A percentile compares a stretch with the other conserved stretches of the same genome.
phyloP scores from a whole-genome alignment of 306 rosid genomes.

The Nissolia schottii region DNA sequence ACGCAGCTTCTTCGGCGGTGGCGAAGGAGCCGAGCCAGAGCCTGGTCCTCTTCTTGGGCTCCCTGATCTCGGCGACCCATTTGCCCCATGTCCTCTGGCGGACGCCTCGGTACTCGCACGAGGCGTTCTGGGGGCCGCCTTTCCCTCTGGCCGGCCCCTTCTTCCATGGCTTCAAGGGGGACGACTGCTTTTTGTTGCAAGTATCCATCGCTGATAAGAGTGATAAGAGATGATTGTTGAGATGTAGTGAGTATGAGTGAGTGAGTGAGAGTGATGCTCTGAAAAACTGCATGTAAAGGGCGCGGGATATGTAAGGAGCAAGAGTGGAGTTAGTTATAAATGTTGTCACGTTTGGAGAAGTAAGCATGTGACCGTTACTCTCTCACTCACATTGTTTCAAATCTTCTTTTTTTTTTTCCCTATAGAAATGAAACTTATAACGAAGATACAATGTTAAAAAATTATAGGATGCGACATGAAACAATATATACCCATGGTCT shows the following conservation, averaged over 20 bases:
- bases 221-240: no score
- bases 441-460: no score
- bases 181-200: constrained; percentile 54
- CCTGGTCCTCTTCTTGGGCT: constrained; percentile 91
- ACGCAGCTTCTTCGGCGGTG: constrained; percentile 95
- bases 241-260: background rate
- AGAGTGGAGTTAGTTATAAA: constrained; percentile 63
- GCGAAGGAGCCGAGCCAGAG: constrained; percentile 95
- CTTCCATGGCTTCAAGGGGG: constrained; percentile 91
- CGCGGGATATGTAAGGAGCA: constrained; percentile 74
- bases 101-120: constrained; percentile 87
- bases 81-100: constrained; percentile 97
- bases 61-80: constrained; percentile 98
- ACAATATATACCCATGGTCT: no score
- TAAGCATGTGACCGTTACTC: constrained; percentile 70
- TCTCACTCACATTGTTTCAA: constrained; percentile 21
- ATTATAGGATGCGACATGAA: no score
- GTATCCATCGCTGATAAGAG: constrained; percentile 58
- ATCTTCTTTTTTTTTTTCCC: constrained; percentile 17
- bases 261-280: constrained; percentile 28
- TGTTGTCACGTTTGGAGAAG: constrained; percentile 72
- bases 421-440: no score
- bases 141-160: constrained; percentile 94
- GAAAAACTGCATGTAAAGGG: constrained; percentile 44
- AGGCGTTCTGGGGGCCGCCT: constrained; percentile 93